Evolutionary conservation across 176 grass and related monocot genomes (phyloP), one percentile per base, ranked within the genome.

Genomic region (Phragmites australis): DNA sequence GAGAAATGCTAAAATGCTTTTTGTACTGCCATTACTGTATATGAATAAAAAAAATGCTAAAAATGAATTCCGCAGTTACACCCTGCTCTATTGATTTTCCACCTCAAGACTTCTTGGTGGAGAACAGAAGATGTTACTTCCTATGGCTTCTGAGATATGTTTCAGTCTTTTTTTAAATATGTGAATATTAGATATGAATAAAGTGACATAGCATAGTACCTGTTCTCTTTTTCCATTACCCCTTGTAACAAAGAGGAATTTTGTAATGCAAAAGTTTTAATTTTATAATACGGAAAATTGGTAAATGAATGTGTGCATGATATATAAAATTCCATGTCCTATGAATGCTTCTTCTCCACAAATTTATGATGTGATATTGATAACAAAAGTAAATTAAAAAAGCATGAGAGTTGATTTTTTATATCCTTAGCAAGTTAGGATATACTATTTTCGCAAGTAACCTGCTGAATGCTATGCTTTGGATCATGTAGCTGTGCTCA

Each of bases 401-500:
- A 62, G 21, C 25, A 58, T 51, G 37, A n/a, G 18, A 29, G 55
- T 84, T 77, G 19, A 6, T 56, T 56, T 71, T 72, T 44, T 2
- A 75, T 55, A 56, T 21, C 27, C 53, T 64, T 30, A 15, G 37
- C 1, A 37, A 31, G 25, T 62, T 21, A 30, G 10, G 9, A 46
- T 65, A 27, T 18, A 70, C 15, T 49, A 27, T 46, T 77, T 3
- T 31, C 15, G 23, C 42, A 32, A 45, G 17, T 76, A 80, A 31
- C 41, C 78, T 26, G 65, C 22, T 32, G 70, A 47, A 75, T 54
- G 31, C n/a, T 52, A 60, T 52, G 58, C 16, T 82, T 55, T 77
- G 22, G 41, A 21, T 53, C 79, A 88, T 89, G 81, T 74, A 97
- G 94, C 86, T 83, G 93, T 91, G 69, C 91, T 93, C 55, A 88